Evolutionary conservation across 768 basidiomycete genomes (phyloP).

Genomic region (Dacryopinax spathularia): DNA sequence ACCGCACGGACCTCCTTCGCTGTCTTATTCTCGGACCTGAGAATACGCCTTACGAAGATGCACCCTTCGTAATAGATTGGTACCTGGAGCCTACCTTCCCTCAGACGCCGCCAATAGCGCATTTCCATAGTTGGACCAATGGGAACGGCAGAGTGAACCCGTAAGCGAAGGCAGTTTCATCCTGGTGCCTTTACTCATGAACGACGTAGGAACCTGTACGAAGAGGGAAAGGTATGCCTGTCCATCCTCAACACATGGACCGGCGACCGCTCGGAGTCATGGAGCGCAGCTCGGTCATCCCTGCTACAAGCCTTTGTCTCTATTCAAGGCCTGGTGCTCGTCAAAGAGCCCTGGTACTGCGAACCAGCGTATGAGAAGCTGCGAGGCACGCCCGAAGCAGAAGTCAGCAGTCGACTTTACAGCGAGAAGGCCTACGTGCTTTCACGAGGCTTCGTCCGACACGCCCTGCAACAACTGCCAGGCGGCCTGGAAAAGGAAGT

Average conservation of each 20-base stretch:
- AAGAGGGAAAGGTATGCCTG: conserved; percentile 88
- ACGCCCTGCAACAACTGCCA: conserved; percentile 68
- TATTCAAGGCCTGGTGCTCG: conserved; percentile 84
- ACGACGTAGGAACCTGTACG: conserved; percentile 61
- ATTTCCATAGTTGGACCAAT: conserved; percentile 89
- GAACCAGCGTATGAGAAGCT: conserved; percentile 91
- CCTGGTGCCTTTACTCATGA: not conserved
- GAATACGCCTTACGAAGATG: conserved; percentile 90
- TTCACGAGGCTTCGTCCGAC: conserved; percentile 78
- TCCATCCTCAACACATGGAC: conserved; percentile 88
- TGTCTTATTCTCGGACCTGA: conserved; percentile 83
- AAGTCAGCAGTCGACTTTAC: conserved; percentile 79
- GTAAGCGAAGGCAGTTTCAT: not conserved
- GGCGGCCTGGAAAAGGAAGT: conserved; percentile 60
- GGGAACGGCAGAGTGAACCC: conserved; percentile 71
- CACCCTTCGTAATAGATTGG: conserved; percentile 93
- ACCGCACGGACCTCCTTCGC: conserved; percentile 72
- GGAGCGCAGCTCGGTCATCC: conserved; percentile 73
- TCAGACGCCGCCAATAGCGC: conserved; percentile 66
- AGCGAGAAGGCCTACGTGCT: conserved; percentile 87
- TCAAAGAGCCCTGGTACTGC: conserved; percentile 87
- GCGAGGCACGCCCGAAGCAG: conserved; percentile 78
- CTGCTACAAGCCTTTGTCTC: conserved; percentile 85
- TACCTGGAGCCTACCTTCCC: conserved; percentile 75
- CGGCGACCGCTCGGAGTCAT: conserved; percentile 75